Evolutionary conservation across 306 rosid species (phyloP), one percentile per base, ranked within the genome.

Genomic region (Senna tora): DNA sequence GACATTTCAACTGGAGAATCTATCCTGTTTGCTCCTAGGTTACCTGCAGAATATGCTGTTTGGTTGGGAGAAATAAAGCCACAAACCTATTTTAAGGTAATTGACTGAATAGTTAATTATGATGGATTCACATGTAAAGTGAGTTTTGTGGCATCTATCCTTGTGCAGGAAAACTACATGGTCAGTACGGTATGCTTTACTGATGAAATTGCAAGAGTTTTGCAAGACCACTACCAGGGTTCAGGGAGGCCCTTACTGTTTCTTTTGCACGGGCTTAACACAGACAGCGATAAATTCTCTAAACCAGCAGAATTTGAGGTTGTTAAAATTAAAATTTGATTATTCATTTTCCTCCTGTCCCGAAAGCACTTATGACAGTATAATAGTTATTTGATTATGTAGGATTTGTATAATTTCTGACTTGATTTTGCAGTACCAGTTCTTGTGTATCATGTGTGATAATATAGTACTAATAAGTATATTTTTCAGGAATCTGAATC

Each of bases 241-340:
- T 65, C 78, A 11, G 83, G 84, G 71, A 86, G 80, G 67, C 93
- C 98, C 4, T 66, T 84, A 14, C 77, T 93, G 76, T 88, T 81
- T 84, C 97, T 93, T 60, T 82, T 93, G 85, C 88, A 84, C 52
- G 98, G 98, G 36, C 83, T 88, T 65, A 90, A 90, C 79, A 87
- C 98, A 0, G 97, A 93, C 38, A 93, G 98, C 73, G 72, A 81
- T 69, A 86, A 82, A 36, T 88, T 68, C 67, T 77, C 96, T 25
- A 80, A 53, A 67, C 97, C 97, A 0, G 93, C 96, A 0, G 83
- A 90, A 30, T 93, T 93, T 87, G 69, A 90, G 98, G 98, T 93
- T 76, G 66, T 47, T 55, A 65, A 17, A 50, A 58, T 21, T 75
- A 51, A 51, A 15, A 38, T 61, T n/a, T 75, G 54, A 4, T 50